Evolutionary conservation across 148 eudicot genomes (phyloP).

Genomic region (Cornus kousa): DNA sequence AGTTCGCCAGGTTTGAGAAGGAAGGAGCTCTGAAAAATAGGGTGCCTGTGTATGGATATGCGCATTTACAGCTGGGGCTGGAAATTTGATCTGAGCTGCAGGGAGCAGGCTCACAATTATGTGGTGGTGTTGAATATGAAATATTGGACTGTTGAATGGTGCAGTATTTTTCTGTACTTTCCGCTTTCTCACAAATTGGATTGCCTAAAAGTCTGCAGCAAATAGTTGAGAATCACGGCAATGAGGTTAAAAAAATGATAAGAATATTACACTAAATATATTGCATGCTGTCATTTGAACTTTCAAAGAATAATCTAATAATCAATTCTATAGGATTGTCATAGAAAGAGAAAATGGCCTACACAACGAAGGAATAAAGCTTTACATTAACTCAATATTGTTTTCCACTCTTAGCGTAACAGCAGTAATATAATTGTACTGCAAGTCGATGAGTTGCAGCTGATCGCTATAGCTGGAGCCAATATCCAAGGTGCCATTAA

Average conservation of each 20-base stretch:
- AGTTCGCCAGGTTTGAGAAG: constrained; percentile 46
- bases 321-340: neutral
- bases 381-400: constrained; percentile 37
- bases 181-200: constrained; percentile 33
- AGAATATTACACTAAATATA: too few relatives aligned
- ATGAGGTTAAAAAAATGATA: neutral
- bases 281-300: neutral
- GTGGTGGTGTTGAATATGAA: constrained; percentile 42
- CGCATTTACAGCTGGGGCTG: constrained; percentile 79
- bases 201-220: constrained; percentile 52
- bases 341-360: neutral
- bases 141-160: constrained; percentile 14
- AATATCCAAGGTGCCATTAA: constrained; percentile 48
- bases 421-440: constrained; percentile 42
- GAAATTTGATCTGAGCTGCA: constrained; percentile 46
- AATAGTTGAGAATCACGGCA: neutral
- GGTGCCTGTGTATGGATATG: constrained; percentile 65
- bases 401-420: constrained; percentile 21
- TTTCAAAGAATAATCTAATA: neutral
- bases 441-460: constrained; percentile 46
- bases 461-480: constrained; percentile 34
- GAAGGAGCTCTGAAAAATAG: constrained; percentile 56
- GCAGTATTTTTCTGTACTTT: constrained; percentile 29
- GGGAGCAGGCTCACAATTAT: constrained; percentile 31
- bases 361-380: neutral